phyloP scores from a whole-genome alignment of 306 rosid species.

The Herpetospermum pedunculosum region DNA sequence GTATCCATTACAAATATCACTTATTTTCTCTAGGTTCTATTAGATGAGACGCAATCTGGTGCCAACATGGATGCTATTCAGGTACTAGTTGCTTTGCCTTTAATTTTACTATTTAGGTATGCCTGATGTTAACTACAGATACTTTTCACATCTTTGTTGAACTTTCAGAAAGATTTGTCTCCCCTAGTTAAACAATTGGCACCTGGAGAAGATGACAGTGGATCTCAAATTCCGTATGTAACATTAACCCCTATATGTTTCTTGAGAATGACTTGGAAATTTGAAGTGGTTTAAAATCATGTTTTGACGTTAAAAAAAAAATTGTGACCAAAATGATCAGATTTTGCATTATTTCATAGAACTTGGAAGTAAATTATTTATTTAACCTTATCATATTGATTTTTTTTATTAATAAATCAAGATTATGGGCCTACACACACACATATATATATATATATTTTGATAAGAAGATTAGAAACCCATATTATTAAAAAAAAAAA shows the following conservation, averaged over 20 bases:
- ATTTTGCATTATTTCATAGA: too few species aligned
- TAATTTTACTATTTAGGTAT: constrained; percentile 7
- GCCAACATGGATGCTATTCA: constrained; percentile 81
- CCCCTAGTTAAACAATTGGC: constrained; percentile 71
- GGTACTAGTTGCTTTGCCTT: constrained; percentile 33
- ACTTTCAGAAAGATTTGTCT: constrained; percentile 78
- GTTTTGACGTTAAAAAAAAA: too few species aligned
- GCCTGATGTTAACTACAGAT: not conserved
- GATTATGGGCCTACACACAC: too few species aligned
- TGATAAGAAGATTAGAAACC: too few species aligned
- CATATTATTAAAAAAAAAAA: too few species aligned
- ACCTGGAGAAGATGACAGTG: constrained; percentile 47
- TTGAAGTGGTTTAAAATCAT: too few species aligned
- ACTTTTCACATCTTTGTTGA: constrained; percentile 16
- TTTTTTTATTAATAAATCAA: too few species aligned
- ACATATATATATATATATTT: too few species aligned
- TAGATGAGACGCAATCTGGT: constrained; percentile 52
- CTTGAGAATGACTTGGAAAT: too few species aligned
- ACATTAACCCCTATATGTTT: constrained; percentile 3
- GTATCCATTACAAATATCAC: constrained; percentile 20
- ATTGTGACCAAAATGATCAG: too few species aligned
- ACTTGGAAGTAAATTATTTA: too few species aligned
- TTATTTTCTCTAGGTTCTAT: constrained; percentile 43
- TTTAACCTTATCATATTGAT: too few species aligned
- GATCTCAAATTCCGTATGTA: constrained; percentile 80